Evolutionary conservation across 306 rosid species (phyloP), one percentile per base, ranked within the genome.

Genomic region (Amphicarpaea edgeworthii): DNA sequence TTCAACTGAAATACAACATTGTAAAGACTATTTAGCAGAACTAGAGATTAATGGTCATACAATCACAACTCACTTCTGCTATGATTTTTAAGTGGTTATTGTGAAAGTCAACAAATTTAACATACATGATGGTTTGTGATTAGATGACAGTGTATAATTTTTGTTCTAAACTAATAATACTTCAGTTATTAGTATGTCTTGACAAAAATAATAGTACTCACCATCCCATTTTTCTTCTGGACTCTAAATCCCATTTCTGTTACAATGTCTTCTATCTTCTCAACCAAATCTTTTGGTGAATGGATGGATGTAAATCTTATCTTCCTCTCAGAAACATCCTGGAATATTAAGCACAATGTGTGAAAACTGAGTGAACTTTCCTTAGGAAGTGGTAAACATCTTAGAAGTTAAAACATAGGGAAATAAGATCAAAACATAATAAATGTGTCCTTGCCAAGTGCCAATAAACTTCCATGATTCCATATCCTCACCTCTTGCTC

Each of bases 251-350:
- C 97, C 96, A 92, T 90, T 79, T 85, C 88, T 37, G 80, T 84
- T 46, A 87, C 96, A 62, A 83, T 88, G 77, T 79, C 86, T 80
- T 90, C 97, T 47, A 95, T 90, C 85, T 79, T 89, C 81, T 86
- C 87, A 0, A 85, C 82, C 84, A 95, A 79, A 76, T 90, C 90
- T 73, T 86, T 92, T 17, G 87, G 83, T 26, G 97, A 85, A 77
- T 83, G 87, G 78, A 85, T 87, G 50, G 97, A 95, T 60, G 98
- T 90, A 83, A 95, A 95, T 72, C 97, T 87, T 82, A 88, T 86
- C 88, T 95, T 92, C 84, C 97, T 90, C 85, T 95, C 92, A 1
- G 95, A 89, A 16, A 90, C 88, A 80, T 92, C 97, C 98, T 94
- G 68, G 4, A 73, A 81, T 10, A 24, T 65, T 21, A 41, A 77